Conservation (phyloP, 2,329 filamentous ascomycete genomes). For the Lachnellula subtilissima region DNA sequence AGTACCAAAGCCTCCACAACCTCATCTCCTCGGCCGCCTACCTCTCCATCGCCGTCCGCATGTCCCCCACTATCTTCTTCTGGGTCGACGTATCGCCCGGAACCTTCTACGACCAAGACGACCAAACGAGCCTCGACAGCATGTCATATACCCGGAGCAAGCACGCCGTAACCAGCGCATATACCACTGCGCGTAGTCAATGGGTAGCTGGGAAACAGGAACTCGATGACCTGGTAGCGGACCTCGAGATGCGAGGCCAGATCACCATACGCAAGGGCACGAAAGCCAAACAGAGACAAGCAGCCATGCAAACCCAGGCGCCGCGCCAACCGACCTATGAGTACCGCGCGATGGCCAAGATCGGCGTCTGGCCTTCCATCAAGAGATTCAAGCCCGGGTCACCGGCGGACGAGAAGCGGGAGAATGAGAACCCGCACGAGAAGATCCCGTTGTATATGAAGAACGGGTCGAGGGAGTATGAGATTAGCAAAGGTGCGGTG, state of each 20-base stretch:
- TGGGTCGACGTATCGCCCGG: slow-evolving; percentile 15
- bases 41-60: slow-evolving; percentile 20
- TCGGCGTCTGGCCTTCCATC: slow-evolving; percentile 19
- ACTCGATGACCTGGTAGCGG: background rate
- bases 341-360: slow-evolving; percentile 14
- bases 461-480: slow-evolving; percentile 15
- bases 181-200: background rate
- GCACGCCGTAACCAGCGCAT: background rate
- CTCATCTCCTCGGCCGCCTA: slow-evolving; percentile 24
- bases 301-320: background rate
- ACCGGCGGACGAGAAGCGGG: slow-evolving; percentile 8
- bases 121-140: slow-evolving; percentile 13
- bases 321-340: background rate
- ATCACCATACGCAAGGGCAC: background rate
- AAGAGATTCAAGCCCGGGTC: slow-evolving; percentile 20
- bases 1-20: slow-evolving; percentile 26
- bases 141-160: slow-evolving; percentile 12
- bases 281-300: background rate
- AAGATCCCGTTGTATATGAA: slow-evolving; percentile 7
- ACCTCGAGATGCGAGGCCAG: background rate
- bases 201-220: background rate
- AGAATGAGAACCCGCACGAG: background rate
- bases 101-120: slow-evolving; percentile 13
- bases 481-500: slow-evolving; percentile 13
- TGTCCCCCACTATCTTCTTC: slow-evolving; percentile 25